phyloP scores from a whole-genome alignment of 345 rosid genomes.

The Theobroma cacao region DNA sequence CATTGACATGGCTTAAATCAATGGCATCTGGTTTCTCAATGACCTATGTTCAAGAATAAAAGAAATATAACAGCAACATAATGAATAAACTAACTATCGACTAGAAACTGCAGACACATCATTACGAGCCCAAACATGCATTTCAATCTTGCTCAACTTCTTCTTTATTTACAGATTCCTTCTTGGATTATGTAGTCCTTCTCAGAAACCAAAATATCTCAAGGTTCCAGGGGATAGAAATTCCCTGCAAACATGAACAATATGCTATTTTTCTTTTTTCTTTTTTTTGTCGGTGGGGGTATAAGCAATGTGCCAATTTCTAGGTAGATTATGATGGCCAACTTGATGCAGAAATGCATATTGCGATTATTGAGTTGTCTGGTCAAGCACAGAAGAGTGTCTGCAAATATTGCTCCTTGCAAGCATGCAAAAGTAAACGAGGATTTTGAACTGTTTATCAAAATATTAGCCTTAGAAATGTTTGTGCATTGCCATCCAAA shows the following conservation, averaged over 20 bases:
- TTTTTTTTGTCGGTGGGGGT: too few species aligned
- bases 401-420: too few species aligned
- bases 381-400: too few species aligned
- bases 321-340: neutral
- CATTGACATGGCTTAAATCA: slow-evolving; percentile 52
- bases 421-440: too few species aligned
- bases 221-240: neutral
- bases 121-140: neutral
- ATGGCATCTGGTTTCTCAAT: slow-evolving; percentile 58
- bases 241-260: neutral
- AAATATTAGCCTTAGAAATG: neutral
- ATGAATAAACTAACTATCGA: neutral
- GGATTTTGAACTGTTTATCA: neutral
- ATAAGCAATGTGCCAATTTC: neutral
- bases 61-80: slow-evolving; percentile 5
- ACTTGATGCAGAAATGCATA: slow-evolving; percentile 7
- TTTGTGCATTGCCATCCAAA: neutral
- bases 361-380: neutral
- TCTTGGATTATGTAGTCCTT: too few species aligned
- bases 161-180: neutral
- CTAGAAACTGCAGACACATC: neutral
- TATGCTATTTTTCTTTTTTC: too few species aligned
- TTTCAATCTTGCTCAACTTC: neutral
- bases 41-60: slow-evolving; percentile 46
- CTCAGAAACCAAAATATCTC: neutral